Conservation (phyloP, 1,284 basidiomycete species). For the Pyrrhoderma noxium region DNA sequence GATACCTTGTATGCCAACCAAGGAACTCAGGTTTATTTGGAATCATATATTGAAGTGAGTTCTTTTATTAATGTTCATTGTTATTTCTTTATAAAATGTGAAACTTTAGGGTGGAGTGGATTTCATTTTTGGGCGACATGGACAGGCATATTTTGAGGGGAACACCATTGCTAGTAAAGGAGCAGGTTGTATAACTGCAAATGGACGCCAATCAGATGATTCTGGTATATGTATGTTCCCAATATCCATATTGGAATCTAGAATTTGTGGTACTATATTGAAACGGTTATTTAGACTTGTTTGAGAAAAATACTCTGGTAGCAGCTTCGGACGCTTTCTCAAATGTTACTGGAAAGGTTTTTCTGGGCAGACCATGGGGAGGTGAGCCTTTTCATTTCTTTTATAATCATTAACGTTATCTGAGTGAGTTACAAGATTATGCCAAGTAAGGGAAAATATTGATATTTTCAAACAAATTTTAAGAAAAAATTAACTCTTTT, state of each 20-base stretch:
- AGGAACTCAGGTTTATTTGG: constrained; percentile 43
- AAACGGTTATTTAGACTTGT: constrained; percentile 32
- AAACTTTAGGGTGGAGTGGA: constrained; percentile 42
- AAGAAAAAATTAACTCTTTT: constrained; percentile 12
- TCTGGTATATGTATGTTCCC: constrained; percentile 35
- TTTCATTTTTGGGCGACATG: constrained; percentile 43
- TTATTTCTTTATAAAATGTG: constrained; percentile 9
- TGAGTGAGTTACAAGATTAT: constrained; percentile 25
- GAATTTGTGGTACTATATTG: background rate
- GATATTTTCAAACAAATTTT: background rate
- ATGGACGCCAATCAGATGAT: constrained; percentile 41
- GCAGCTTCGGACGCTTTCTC: constrained; percentile 37
- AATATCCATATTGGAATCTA: constrained; percentile 14
- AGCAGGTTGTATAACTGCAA: constrained; percentile 45
- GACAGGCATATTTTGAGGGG: constrained; percentile 38
- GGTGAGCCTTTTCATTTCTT: constrained; percentile 23
- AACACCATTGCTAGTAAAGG: constrained; percentile 36
- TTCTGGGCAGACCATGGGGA: constrained; percentile 47
- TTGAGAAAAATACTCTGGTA: constrained; percentile 41
- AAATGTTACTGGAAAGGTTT: constrained; percentile 32
- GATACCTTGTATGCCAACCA: constrained; percentile 36
- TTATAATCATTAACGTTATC: background rate
- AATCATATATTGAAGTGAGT: constrained; percentile 39
- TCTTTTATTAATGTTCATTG: constrained; percentile 21
- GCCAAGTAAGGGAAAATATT: constrained; percentile 29